These are phyloP conservation scores for Lentinus brumalis DNA, from an alignment of 768 basidiomycete genomes.

Conservation along the genomic window DNA sequence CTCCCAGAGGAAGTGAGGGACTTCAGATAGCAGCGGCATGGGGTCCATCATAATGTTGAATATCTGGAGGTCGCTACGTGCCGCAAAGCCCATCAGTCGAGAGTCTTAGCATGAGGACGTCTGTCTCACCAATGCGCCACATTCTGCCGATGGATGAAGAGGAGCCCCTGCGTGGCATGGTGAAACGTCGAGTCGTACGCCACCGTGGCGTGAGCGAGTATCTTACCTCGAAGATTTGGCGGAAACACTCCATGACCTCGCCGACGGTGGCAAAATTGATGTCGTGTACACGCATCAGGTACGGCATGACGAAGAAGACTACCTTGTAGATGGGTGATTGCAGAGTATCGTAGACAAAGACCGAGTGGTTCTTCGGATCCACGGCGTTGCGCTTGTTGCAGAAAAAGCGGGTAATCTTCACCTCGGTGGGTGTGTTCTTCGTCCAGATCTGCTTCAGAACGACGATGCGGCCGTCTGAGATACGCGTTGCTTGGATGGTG, in stretches of 20 bases:
- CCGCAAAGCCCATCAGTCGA: not conserved
- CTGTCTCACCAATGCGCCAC: constrained; percentile 38
- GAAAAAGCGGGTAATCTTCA: constrained; percentile 12
- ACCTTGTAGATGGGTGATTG: constrained; percentile 10
- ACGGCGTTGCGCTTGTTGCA: not conserved
- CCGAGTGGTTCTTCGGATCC: constrained; percentile 28
- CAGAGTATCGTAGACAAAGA: constrained; percentile 25
- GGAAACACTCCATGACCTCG: constrained; percentile 37
- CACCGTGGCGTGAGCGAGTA: not conserved
- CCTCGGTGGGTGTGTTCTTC: constrained; percentile 21
- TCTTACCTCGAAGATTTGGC: constrained; percentile 35
- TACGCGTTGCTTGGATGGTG: constrained; percentile 24
- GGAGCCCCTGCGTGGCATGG: constrained; percentile 29
- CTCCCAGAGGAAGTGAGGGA: constrained; percentile 12
- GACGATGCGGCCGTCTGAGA: constrained; percentile 21
- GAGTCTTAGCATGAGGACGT: too few species aligned
- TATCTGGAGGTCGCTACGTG: constrained; percentile 9
- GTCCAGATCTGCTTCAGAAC: constrained; percentile 19
- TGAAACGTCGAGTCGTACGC: not conserved
- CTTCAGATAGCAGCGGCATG: constrained; percentile 19
- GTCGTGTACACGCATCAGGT: constrained; percentile 29
- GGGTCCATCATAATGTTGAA: constrained; percentile 22
- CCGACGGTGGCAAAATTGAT: constrained; percentile 37
- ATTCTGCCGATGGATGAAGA: constrained; percentile 38
- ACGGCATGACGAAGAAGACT: constrained; percentile 35